phyloP scores from a whole-genome alignment of 805 yeast species.

The Cyberlindnera maritima region DNA sequence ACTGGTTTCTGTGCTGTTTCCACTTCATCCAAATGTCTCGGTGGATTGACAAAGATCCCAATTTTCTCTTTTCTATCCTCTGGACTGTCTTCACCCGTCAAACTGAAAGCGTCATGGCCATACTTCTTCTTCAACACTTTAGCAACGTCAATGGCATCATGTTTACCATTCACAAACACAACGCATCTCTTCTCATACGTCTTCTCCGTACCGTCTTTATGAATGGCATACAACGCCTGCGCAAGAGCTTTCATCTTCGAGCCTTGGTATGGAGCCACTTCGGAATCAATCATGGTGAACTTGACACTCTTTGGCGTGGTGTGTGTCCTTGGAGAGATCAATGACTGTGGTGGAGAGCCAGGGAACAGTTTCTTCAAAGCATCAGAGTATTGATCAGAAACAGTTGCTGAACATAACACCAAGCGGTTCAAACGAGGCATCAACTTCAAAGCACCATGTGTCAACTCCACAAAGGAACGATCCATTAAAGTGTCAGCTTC shows the following conservation, averaged over 20 bases:
- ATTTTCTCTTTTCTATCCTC: conserved; percentile 59
- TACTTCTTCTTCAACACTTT: conserved; percentile 46
- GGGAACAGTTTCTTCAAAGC: conserved; percentile 63
- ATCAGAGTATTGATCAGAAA: conserved; percentile 72
- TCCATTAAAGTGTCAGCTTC: conserved; percentile 95
- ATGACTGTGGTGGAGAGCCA: conserved; percentile 58
- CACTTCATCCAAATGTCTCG: conserved; percentile 40
- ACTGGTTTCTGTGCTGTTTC: conserved; percentile 2
- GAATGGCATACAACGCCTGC: conserved; percentile 83
- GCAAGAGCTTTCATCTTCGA: conserved; percentile 82
- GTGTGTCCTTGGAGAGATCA: conserved; percentile 69
- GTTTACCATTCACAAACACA: conserved; percentile 79
- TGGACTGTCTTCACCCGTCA: conserved; percentile 63
- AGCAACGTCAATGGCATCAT: conserved; percentile 58
- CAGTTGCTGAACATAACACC: conserved; percentile 85
- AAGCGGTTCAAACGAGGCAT: conserved; percentile 58
- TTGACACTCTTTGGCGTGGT: conserved; percentile 75
- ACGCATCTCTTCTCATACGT: conserved; percentile 76
- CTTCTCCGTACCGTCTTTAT: conserved; percentile 76
- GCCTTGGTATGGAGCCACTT: conserved; percentile 76
- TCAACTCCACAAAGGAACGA: conserved; percentile 67
- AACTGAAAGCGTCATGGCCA: conserved; percentile 58
- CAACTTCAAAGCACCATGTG: conserved; percentile 50
- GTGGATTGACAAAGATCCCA: conserved; percentile 61
- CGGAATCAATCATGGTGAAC: conserved; percentile 73